phyloP scores from a whole-genome alignment of 1,284 basidiomycete genomes.

The Puccinia novopanici region DNA sequence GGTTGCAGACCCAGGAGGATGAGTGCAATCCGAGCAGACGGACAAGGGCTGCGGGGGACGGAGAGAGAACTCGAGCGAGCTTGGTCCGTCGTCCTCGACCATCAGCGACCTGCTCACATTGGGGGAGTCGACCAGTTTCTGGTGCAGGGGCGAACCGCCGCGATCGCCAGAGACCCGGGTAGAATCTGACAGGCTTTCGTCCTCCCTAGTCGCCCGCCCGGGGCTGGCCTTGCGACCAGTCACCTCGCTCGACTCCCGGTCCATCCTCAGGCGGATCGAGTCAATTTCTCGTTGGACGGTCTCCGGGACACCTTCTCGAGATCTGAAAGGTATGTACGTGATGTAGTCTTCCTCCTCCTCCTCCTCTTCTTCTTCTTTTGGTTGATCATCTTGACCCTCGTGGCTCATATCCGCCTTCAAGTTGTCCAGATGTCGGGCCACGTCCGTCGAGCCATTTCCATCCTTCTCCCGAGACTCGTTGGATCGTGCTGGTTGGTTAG shows the following conservation, averaged over 20 bases:
- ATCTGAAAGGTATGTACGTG: conserved; percentile 12
- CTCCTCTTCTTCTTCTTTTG: background rate
- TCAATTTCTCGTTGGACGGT: background rate
- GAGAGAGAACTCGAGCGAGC: background rate
- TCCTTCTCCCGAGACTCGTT: background rate
- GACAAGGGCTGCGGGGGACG: background rate
- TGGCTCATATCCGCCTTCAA: background rate
- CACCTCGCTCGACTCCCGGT: too few species aligned
- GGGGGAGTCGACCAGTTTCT: background rate
- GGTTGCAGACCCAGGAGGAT: too few species aligned
- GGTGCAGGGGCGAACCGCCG: background rate
- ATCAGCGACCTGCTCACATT: background rate
- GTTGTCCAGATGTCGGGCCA: background rate
- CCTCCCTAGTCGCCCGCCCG: background rate
- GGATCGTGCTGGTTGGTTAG: background rate
- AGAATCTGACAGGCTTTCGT: background rate
- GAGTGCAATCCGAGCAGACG: background rate
- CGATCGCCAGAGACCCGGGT: background rate
- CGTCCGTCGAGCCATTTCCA: background rate
- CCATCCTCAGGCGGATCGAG: too few species aligned
- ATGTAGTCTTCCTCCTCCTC: conserved; percentile 18
- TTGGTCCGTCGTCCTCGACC: too few species aligned
- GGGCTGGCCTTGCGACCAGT: too few species aligned
- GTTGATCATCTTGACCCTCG: background rate
- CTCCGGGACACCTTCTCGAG: conserved; percentile 7